Conservation (phyloP, 495 filamentous ascomycete genomes). For the Bombardia bombarda region DNA sequence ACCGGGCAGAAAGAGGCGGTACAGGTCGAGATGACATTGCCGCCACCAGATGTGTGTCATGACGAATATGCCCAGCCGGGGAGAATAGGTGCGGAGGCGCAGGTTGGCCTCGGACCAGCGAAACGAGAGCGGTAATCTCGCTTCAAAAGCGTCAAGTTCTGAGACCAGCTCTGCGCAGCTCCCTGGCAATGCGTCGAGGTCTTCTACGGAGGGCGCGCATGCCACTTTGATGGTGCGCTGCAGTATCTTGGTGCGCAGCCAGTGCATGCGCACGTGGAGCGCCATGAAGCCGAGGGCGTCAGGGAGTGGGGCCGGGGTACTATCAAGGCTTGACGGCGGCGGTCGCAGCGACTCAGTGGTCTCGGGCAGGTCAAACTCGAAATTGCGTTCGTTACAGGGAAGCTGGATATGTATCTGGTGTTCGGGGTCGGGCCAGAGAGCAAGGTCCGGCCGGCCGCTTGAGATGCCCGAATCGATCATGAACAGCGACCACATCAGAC, state of each 20-base stretch:
- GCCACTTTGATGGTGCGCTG: conserved; percentile 32
- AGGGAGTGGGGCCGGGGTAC: conserved; percentile 21
- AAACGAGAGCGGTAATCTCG: conserved; percentile 36
- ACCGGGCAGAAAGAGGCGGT: conserved; percentile 35
- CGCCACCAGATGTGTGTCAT: conserved; percentile 46
- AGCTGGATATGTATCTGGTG: conserved; percentile 36
- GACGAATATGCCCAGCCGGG: conserved; percentile 37
- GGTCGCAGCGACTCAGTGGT: conserved; percentile 34
- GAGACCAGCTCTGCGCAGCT: conserved; percentile 30
- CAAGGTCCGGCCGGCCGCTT: conserved; percentile 37
- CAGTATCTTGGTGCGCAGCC: conserved; percentile 36
- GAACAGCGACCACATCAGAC: conserved; percentile 45
- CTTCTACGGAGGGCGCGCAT: conserved; percentile 22
- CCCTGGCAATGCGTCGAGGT: conserved; percentile 30
- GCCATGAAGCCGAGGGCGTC: conserved; percentile 42
- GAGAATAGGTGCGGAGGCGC: conserved; percentile 40
- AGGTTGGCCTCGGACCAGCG: conserved; percentile 41
- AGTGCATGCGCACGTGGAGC: conserved; percentile 38
- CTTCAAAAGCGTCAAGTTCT: conserved; percentile 37
- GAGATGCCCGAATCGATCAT: conserved; percentile 41
- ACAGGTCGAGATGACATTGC: conserved; percentile 43
- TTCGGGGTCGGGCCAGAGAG: conserved; percentile 35
- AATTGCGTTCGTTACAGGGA: conserved; percentile 45
- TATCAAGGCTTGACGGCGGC: conserved; percentile 18
- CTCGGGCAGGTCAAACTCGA: conserved; percentile 43